phyloP scores from a whole-genome alignment of 257 asterid species.

The Ajuga chamaepitys region DNA sequence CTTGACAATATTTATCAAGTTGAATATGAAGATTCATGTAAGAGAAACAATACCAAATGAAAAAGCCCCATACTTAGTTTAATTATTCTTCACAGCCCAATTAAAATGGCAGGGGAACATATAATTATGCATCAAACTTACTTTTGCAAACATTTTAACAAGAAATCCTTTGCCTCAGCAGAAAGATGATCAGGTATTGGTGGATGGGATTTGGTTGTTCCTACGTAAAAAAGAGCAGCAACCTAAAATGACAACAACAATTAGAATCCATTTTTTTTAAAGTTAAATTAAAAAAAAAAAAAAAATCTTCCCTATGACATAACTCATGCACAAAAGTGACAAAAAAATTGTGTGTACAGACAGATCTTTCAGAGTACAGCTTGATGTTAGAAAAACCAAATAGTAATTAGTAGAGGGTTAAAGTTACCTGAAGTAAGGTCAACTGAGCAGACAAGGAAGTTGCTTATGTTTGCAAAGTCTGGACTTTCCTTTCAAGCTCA shows the following conservation, averaged over 20 bases:
- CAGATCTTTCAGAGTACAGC: neutral
- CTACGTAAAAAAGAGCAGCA: constrained; percentile 96
- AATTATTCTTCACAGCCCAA: neutral
- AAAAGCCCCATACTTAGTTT: neutral
- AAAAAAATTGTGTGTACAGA: neutral
- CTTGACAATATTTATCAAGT: constrained; percentile 43
- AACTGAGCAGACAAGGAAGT: too few species aligned
- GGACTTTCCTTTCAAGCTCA: too few species aligned
- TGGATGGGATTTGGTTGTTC: constrained; percentile 98
- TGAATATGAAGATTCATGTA: constrained; percentile 12
- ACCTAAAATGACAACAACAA: constrained; percentile 46
- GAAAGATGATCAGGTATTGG: constrained; percentile 99
- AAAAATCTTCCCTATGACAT: neutral
- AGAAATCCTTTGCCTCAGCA: constrained; percentile 76
- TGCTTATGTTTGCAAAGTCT: too few species aligned
- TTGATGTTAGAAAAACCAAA: too few species aligned
- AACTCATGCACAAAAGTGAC: neutral
- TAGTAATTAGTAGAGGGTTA: too few species aligned
- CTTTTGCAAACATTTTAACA: constrained; percentile 88
- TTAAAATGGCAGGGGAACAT: neutral
- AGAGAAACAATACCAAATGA: neutral
- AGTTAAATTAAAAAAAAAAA: constrained; percentile 6
- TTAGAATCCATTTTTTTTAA: constrained; percentile 6
- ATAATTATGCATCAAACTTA: constrained; percentile 33
- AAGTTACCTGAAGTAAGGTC: too few species aligned